These are phyloP conservation scores for Cornus suecica DNA, from an alignment of 148 eudicot genomes.

Conservation along the genomic window DNA sequence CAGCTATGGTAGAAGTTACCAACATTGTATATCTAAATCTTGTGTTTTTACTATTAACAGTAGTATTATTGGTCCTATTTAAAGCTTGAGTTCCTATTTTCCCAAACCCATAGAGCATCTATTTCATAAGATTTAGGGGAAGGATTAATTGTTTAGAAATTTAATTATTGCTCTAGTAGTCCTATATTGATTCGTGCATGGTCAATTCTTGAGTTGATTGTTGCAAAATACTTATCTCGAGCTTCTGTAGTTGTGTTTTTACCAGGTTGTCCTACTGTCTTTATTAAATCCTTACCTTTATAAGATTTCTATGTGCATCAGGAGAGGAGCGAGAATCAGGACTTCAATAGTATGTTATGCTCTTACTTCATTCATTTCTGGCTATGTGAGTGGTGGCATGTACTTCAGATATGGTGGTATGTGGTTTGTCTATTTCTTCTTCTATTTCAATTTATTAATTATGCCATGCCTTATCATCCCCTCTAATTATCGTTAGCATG, in stretches of 20 bases:
- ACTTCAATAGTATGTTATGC: constrained; percentile 66
- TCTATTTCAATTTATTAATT: background rate
- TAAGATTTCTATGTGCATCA: constrained; percentile 22
- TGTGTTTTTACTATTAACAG: background rate
- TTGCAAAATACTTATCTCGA: background rate
- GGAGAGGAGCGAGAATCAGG: constrained; percentile 71
- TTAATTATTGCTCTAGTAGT: background rate
- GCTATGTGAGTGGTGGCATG: constrained; percentile 79
- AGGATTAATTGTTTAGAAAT: background rate
- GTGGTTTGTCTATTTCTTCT: constrained; percentile 11
- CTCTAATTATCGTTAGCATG: background rate
- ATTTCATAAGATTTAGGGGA: background rate
- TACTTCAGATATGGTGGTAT: constrained; percentile 61
- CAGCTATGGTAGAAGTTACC: background rate
- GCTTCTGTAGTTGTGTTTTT: background rate
- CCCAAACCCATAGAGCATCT: background rate
- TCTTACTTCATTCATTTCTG: constrained; percentile 62
- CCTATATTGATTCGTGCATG: background rate
- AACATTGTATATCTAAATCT: background rate
- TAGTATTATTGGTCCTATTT: background rate
- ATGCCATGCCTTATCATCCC: background rate
- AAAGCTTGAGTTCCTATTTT: background rate
- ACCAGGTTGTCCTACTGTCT: background rate
- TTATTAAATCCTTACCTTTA: background rate
- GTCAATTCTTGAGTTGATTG: background rate